Conservation (phyloP, 306 rosid species). For the Quercus engelmannii region DNA sequence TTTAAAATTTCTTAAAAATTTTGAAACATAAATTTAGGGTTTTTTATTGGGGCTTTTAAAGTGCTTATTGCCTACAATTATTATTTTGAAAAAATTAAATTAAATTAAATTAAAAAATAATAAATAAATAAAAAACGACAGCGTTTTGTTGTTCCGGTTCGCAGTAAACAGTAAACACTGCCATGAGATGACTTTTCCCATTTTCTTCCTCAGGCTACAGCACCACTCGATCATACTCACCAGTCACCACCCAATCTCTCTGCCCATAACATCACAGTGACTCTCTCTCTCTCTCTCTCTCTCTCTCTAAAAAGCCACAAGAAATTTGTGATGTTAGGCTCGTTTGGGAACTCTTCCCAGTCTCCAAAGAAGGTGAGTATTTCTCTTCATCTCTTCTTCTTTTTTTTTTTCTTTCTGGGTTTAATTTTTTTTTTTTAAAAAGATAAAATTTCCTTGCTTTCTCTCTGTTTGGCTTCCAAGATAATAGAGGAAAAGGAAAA, state of each 20-base stretch:
- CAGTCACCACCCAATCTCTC: neutral
- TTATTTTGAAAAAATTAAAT: too few species aligned
- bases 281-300: neutral
- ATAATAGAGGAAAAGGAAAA: neutral
- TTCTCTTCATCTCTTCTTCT: neutral
- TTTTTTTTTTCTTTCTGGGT: neutral
- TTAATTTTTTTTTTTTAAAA: neutral
- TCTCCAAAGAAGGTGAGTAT: constrained; percentile 44
- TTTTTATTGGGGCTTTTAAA: too few species aligned
- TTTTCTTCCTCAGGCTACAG: too few species aligned
- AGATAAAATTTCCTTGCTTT: neutral
- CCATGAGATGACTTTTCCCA: too few species aligned
- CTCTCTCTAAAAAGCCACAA: neutral
- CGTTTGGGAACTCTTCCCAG: constrained; percentile 29
- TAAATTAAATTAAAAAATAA: too few species aligned
- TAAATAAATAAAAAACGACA: too few species aligned
- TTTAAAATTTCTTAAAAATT: too few species aligned
- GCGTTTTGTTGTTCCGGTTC: too few species aligned
- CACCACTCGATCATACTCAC: too few species aligned
- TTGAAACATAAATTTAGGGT: too few species aligned
- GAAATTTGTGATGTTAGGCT: constrained; percentile 36
- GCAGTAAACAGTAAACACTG: too few species aligned
- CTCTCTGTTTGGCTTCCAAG: neutral
- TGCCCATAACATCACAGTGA: neutral
- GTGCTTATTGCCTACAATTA: too few species aligned